Percentiles rank a stretch among this genome's conserved stretches.
Evolutionary conservation across 2,329 filamentous ascomycete genomes (phyloP).

Genomic region (Orbilia quercus): DNA sequence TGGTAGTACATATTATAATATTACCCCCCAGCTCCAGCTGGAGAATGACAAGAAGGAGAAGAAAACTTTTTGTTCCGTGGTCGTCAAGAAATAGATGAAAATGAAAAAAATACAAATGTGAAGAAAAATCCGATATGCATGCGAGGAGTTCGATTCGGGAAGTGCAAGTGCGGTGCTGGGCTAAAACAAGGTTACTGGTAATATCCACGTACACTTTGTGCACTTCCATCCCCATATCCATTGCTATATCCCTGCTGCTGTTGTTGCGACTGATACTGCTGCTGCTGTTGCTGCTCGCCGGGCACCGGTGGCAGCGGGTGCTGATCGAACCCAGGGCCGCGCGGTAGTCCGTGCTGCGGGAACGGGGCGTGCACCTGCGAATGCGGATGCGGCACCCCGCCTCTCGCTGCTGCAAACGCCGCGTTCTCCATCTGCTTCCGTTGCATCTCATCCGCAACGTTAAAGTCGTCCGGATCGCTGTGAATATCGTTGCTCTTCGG

Average conservation of each 20-base stretch:
- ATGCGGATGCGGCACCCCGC: slow-evolving; percentile 20
- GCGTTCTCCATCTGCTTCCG: slow-evolving; percentile 43
- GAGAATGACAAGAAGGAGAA: slow-evolving; percentile 11
- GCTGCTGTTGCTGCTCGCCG: not conserved
- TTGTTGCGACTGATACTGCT: not conserved
- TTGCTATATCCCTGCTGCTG: slow-evolving; percentile 27
- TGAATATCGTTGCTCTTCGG: slow-evolving; percentile 43
- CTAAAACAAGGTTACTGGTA: slow-evolving; percentile 42
- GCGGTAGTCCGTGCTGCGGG: slow-evolving; percentile 32
- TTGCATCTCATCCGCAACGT: slow-evolving; percentile 38
- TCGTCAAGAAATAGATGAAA: slow-evolving; percentile 7
- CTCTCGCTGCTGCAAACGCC: slow-evolving; percentile 21
- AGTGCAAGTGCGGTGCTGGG: slow-evolving; percentile 5
- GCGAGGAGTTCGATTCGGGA: slow-evolving; percentile 1
- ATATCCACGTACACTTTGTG: slow-evolving; percentile 56
- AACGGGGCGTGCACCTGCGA: slow-evolving; percentile 18
- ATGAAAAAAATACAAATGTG: slow-evolving; percentile 15
- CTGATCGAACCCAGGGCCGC: slow-evolving; percentile 6
- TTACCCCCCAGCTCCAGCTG: not conserved
- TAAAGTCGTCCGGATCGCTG: slow-evolving; percentile 39
- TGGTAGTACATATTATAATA: not conserved
- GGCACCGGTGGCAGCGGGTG: slow-evolving; percentile 20
- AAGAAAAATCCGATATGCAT: slow-evolving; percentile 8
- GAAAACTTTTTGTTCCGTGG: not conserved
- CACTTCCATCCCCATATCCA: slow-evolving; percentile 44